Base-by-base conservation (phyloP, 176 grass and related monocot species). In the Aegilops tauschii region DNA sequence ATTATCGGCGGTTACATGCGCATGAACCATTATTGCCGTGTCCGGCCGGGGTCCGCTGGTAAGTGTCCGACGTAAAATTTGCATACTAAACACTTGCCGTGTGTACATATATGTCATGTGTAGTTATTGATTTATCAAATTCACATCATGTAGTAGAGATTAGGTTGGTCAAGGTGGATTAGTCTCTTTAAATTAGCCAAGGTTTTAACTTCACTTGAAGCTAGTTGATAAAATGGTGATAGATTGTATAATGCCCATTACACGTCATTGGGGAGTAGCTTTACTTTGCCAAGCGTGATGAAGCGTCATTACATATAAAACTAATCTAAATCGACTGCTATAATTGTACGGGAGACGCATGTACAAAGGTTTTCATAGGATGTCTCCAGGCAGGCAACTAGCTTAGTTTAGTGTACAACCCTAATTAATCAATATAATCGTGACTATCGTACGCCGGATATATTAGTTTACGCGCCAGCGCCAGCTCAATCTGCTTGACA, bases 301-400 rank as follows among this genome's bases (percentile, higher is more conserved):
- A 83, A 87, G 80, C 80, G 86, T 92, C 81, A 40, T 71, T 54
- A 5, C 17, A 29, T 21, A 77, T 84, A 80, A 65, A 65, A 87
- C 12, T 88, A 92, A 84, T 80, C 28, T 1, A 13, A 63, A 14
- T 78, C 42, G 59, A 81, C 80, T 83, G 73, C 83, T 54, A 89
- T 89, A 67, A 88, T 89, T 89, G 84, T 89, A 91, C 87, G 62
- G 80, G 80, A 37, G 84, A 37, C 61, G 76, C 84, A 87, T 89
- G 80, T 84, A 86, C 45, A 84, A 81, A 79, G 68, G 80, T 54
- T 80, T 80, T 84, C 80, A 92, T 92, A 89, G 80, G 87, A 92
- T 92, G 87, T 92, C 84, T 84, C 87, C 80, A 71, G 75, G 80
- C 69, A 72, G 62, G 86, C 86, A 91, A 85, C 82, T 91, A 82